Evolutionary conservation across 768 basidiomycete species (phyloP).

Genomic region (Leccinellum luteum): DNA sequence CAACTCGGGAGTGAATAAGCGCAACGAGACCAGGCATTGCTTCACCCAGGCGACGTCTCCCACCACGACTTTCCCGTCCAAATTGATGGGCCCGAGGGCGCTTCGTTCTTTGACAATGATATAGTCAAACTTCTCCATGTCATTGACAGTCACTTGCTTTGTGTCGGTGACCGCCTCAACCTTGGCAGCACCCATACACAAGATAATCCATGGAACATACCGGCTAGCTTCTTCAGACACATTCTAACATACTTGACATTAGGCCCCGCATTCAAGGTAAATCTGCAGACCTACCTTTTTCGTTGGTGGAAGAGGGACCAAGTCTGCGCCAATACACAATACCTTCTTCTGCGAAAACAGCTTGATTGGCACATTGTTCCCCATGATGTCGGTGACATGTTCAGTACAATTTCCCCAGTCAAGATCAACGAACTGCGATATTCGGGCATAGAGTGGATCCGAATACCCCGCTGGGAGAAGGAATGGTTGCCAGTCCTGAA

Average conservation of each 20-base stretch:
- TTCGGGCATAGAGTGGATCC: constrained; percentile 36
- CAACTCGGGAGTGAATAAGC: constrained; percentile 37
- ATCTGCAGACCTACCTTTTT: constrained; percentile 19
- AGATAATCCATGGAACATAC: constrained; percentile 60
- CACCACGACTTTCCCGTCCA: constrained; percentile 30
- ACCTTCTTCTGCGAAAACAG: constrained; percentile 53
- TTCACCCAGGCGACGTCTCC: constrained; percentile 75
- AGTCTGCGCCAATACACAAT: constrained; percentile 57
- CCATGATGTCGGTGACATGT: constrained; percentile 58
- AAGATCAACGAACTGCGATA: constrained; percentile 48
- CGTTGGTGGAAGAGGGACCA: constrained; percentile 42
- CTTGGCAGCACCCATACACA: constrained; percentile 71
- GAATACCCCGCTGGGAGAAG: constrained; percentile 54
- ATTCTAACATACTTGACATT: constrained; percentile 18
- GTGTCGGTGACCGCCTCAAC: constrained; percentile 65
- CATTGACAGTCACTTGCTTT: constrained; percentile 28
- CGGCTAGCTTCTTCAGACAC: constrained; percentile 37
- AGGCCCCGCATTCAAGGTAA: not conserved
- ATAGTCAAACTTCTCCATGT: constrained; percentile 49
- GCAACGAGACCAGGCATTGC: constrained; percentile 66
- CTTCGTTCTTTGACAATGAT: constrained; percentile 54
- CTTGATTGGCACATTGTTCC: constrained; percentile 54
- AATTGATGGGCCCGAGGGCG: constrained; percentile 26
- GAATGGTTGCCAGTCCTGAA: constrained; percentile 59
- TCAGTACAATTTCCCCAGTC: constrained; percentile 50